Conservation (phyloP, 768 basidiomycete species). For the Udeniomyces megalosporus region DNA sequence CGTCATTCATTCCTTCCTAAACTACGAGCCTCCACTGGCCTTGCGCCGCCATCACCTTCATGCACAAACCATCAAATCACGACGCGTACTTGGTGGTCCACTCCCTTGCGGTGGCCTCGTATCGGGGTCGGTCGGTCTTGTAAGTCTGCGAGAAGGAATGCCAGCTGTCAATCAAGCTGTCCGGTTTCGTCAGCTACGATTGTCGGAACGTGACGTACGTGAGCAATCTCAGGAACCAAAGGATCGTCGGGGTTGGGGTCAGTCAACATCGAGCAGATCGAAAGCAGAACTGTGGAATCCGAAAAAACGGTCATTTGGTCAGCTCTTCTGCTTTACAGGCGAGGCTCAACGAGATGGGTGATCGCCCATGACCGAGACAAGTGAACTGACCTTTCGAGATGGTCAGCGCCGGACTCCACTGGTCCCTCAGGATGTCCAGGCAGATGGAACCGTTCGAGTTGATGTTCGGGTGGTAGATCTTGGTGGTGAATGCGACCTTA, state of each 20-base stretch:
- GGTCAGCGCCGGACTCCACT: constrained; percentile 97
- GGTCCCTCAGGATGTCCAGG: constrained; percentile 92
- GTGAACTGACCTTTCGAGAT: constrained; percentile 76
- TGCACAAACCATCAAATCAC: too few species aligned
- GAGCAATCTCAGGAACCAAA: constrained; percentile 93
- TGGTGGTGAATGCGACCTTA: constrained; percentile 95
- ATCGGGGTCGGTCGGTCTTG: constrained; percentile 95
- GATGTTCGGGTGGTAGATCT: constrained; percentile 39
- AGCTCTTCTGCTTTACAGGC: too few species aligned
- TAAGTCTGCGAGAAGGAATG: constrained; percentile 40
- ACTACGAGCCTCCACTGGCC: too few species aligned
- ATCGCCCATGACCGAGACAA: background rate
- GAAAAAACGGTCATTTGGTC: background rate
- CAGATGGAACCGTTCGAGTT: constrained; percentile 99
- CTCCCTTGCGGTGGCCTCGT: constrained; percentile 95
- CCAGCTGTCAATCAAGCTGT: background rate
- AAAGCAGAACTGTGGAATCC: constrained; percentile 55
- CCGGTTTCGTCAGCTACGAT: too few species aligned
- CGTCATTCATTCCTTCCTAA: too few species aligned
- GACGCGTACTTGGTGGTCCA: constrained; percentile 86
- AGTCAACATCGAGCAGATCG: constrained; percentile 98
- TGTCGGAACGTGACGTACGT: constrained; percentile 31
- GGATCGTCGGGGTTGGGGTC: constrained; percentile 99
- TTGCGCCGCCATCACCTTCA: too few species aligned
- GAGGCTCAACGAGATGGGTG: background rate